Evolutionary conservation across 257 asterid genomes (phyloP).

Genomic region (Catharanthus roseus): DNA sequence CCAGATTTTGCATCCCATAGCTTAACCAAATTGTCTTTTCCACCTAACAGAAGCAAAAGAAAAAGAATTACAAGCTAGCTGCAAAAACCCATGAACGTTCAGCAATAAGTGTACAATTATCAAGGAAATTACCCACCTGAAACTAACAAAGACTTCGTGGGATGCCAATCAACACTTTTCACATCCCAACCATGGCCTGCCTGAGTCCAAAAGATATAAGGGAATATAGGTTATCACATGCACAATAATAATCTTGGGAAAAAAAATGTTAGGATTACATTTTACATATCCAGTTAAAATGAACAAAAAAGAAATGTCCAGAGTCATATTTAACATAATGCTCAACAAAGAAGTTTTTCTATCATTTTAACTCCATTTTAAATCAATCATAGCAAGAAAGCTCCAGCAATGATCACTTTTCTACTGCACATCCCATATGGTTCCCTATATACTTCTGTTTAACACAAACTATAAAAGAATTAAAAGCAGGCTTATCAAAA

Average conservation of each 20-base stretch:
- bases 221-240: slow-evolving; percentile 47
- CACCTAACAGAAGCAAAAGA: slow-evolving; percentile 54
- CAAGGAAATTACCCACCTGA: slow-evolving; percentile 45
- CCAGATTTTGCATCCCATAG: slow-evolving; percentile 99
- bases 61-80: background rate
- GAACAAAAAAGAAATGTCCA: background rate
- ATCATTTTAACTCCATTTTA: background rate
- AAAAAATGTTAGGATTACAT: background rate
- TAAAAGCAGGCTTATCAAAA: background rate
- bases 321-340: background rate
- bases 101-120: background rate
- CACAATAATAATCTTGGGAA: background rate
- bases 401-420: background rate
- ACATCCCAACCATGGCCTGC: slow-evolving; percentile 99
- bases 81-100: background rate
- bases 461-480: background rate
- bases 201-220: slow-evolving; percentile 75
- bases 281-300: background rate
- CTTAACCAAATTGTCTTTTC: slow-evolving; percentile 96
- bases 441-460: background rate
- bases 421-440: background rate
- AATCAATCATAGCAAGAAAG: background rate
- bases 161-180: slow-evolving; percentile 99
- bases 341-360: background rate
- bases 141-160: slow-evolving; percentile 84